Percentiles rank a stretch among this genome's conserved stretches.
phyloP scores from a whole-genome alignment of 208 protist species.

The Naegleria gruberi region DNA sequence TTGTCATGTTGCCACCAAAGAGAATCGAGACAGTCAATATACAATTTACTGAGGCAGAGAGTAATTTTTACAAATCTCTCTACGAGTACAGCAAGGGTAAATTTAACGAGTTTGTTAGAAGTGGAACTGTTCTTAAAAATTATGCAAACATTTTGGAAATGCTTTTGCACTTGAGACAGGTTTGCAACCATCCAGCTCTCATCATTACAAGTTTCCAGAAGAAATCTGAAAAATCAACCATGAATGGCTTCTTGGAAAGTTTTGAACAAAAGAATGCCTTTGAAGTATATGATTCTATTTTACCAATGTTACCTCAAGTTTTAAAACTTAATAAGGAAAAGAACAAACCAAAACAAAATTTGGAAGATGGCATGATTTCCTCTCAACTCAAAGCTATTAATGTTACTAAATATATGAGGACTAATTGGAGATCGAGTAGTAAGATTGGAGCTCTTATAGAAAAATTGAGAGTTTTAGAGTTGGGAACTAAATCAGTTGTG shows the following conservation, averaged over 20 bases:
- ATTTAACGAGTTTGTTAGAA: constrained; percentile 66
- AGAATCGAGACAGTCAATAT: constrained; percentile 56
- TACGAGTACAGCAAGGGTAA: constrained; percentile 59
- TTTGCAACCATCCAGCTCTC: constrained; percentile 64
- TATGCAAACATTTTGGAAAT: constrained; percentile 86
- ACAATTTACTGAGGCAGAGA: constrained; percentile 59
- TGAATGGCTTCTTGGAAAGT: background rate
- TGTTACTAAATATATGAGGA: background rate
- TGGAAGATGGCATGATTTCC: background rate
- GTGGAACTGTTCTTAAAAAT: constrained; percentile 72
- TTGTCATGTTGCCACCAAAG: constrained; percentile 41
- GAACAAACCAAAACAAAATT: background rate
- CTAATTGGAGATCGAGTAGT: constrained; percentile 61
- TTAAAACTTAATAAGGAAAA: background rate
- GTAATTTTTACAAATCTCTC: constrained; percentile 69
- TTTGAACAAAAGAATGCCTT: background rate
- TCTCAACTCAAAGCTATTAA: background rate
- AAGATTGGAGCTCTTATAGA: constrained; percentile 68
- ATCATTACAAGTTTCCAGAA: constrained; percentile 15
- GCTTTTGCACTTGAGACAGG: constrained; percentile 80
- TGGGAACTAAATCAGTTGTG: background rate
- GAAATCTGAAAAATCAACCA: background rate
- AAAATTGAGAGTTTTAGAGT: constrained; percentile 43
- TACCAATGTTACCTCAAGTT: background rate
- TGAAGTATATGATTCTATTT: background rate